Base-by-base conservation (phyloP, 148 eudicot genomes). In the Vaccinium vitisidaea region DNA sequence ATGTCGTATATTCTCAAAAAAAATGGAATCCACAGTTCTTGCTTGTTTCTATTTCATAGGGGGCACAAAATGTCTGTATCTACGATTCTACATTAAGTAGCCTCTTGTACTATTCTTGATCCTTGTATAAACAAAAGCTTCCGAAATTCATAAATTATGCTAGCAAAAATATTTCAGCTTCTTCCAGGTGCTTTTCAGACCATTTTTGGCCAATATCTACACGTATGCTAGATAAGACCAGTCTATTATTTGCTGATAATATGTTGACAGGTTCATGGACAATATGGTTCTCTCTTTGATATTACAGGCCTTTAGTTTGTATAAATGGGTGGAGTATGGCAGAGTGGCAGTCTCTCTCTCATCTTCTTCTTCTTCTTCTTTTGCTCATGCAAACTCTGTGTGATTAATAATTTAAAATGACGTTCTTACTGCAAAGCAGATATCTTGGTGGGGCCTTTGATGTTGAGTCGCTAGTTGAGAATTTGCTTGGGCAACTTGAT, bases 381-480 rank as follows among this genome's bases (percentile, higher is more conserved):
- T 36, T 36, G 39, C n/a, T 71, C 27, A 8, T 70, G 77, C 7
- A 23, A 80, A 30, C 11, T 70, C 49, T 80, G 9, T 4, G 14
- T 70, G 71, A 50, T 50, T 36, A 36, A 36, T 36, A 36, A 36
- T 36, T 36, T 32, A n/a, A 74, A 53, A 30, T 83, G 77, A 12
- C 4, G 10, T 25, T 75, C n/a, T 39, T 75, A 23, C 39, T 36
- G 81, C 84, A 43, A 63, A 52, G 78, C 85, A 93, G 96, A 80
- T 93, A 92, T 80, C 89, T 93, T 84, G 96, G 96, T 43, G 96
- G 96, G 79, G 90, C 94, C 74, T 93, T 93, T 88, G 96, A 93
- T 88, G 94, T 93, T 69, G 96, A 93, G 87, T 93, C 92, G 14
- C 92, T 93, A 61, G 93, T 93, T 18, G 94, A 93, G 86, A 92